A percentile compares a stretch with the other conserved stretches of the same genome.
These are phyloP conservation scores for Hibiscus tridactylites DNA, from an alignment of 345 rosid species.

Conservation along the genomic window DNA sequence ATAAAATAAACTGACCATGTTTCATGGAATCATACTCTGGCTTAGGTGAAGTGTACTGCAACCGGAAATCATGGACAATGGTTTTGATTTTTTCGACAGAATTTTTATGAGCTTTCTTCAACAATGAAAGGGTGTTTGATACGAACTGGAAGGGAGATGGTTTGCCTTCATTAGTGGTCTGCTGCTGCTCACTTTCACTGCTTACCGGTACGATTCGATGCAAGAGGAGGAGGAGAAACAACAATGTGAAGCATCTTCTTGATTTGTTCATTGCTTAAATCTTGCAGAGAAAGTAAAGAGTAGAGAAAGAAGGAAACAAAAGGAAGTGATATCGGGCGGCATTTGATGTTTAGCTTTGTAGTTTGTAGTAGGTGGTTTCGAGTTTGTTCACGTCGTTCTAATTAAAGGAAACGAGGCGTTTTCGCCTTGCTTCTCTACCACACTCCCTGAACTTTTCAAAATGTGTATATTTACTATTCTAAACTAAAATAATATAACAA, in stretches of 20 bases:
- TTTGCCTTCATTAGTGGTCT: slow-evolving; percentile 13
- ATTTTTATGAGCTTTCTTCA: slow-evolving; percentile 34
- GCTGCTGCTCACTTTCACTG: slow-evolving; percentile 15
- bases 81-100: slow-evolving; percentile 54
- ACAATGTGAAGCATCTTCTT: slow-evolving; percentile 12
- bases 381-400: neutral
- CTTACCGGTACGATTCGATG: neutral
- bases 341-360: neutral
- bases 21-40: slow-evolving; percentile 35
- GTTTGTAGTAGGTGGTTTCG: neutral
- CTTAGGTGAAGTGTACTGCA: slow-evolving; percentile 49
- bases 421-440: neutral
- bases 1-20: neutral
- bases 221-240: slow-evolving; percentile 13
- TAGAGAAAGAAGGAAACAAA: too few species aligned
- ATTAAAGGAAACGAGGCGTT: neutral
- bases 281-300: neutral
- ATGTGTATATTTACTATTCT: too few species aligned
- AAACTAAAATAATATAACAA: too few species aligned
- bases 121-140: slow-evolving; percentile 18
- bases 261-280: slow-evolving; percentile 18
- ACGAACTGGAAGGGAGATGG: slow-evolving; percentile 26
- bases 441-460: slow-evolving; percentile 3
- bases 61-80: slow-evolving; percentile 32
- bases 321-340: neutral